Base-by-base conservation (phyloP, 805 yeast genomes). In the Monosporozyma aerobia region DNA sequence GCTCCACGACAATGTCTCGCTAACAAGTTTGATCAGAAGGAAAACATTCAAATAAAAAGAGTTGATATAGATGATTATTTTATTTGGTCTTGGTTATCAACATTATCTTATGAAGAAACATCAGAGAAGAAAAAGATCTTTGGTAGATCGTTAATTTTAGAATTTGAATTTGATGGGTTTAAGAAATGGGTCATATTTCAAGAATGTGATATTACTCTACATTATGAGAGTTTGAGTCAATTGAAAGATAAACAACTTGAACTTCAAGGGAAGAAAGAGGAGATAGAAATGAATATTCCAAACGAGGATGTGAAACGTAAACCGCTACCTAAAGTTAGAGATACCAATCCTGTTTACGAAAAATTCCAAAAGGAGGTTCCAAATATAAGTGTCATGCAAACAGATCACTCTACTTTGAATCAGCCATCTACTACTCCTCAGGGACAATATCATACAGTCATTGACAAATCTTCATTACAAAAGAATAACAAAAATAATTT, bases 31-130 rank as follows among this genome's bases (percentile, higher is more conserved):
- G 51, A 58, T 8, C 59, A 59, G 55, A 57, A 68, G 44, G 66
- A 59, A 57, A 65, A 53, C 62, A 76, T 56, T 19, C 55, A 61
- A 29, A 74, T 87, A 9, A 71, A 79, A 8, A 77, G 86, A 54
- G 83, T 86, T 1, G 77, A 87, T 5, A 80, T 89, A 19, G 95
- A 87, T 66, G 96, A 89, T 66, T 89, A 85, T 66, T 89, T 83
- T 62, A 87, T 88, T 30, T 89, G 96, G 96, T 79, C 96, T 0
- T 89, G 96, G 96, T 73, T 88, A 62, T 80, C 90, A 1, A 78
- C 89, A 2, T 64, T 88, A 25, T 87, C 87, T 0, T 76, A 82
- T 33, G 96, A 89, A 63, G 85, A 87, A 62, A 79, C 89, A 0
- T 73, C 77, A 33, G 67, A 73, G 25, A 81, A 81, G 59, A 85